phyloP scores from a whole-genome alignment of 768 basidiomycete genomes.

The Gloeopeniophorella convolvens region DNA sequence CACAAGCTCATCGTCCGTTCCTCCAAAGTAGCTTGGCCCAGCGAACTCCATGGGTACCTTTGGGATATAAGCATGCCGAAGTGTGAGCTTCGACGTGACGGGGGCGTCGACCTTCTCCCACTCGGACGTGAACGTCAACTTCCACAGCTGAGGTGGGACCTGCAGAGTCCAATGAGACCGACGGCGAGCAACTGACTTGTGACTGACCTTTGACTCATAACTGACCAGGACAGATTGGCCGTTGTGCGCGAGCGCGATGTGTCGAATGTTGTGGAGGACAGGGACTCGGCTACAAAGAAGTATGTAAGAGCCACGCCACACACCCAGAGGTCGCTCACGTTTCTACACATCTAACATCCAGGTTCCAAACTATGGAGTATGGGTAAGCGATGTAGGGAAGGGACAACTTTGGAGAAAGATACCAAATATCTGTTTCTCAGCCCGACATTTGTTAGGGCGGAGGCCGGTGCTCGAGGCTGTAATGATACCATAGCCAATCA shows the following conservation, averaged over 20 bases:
- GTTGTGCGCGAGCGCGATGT: constrained; percentile 56
- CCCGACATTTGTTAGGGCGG: constrained; percentile 59
- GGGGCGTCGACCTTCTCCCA: constrained; percentile 33
- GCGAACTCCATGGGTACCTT: constrained; percentile 66
- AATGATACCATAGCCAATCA: constrained; percentile 62
- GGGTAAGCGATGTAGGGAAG: background rate
- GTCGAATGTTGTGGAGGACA: constrained; percentile 63
- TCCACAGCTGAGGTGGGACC: constrained; percentile 74
- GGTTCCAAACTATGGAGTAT: background rate
- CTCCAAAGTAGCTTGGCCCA: constrained; percentile 77
- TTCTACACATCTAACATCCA: constrained; percentile 61
- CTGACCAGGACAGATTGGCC: constrained; percentile 62
- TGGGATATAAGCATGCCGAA: constrained; percentile 68
- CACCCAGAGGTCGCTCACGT: constrained; percentile 63
- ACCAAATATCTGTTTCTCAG: constrained; percentile 69
- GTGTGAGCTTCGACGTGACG: constrained; percentile 22
- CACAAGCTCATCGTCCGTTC: constrained; percentile 68
- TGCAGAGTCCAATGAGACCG: constrained; percentile 23
- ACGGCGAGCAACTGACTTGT: too few species aligned
- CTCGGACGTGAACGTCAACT: constrained; percentile 57
- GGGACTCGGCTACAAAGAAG: constrained; percentile 52
- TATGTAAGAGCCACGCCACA: constrained; percentile 15
- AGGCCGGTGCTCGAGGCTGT: constrained; percentile 52
- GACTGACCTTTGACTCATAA: constrained; percentile 59
- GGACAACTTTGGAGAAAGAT: too few species aligned